Evolutionary conservation across 371 early-diverging fungal genomes (phyloP).

Genomic region (Rhizopus stolonifer): DNA sequence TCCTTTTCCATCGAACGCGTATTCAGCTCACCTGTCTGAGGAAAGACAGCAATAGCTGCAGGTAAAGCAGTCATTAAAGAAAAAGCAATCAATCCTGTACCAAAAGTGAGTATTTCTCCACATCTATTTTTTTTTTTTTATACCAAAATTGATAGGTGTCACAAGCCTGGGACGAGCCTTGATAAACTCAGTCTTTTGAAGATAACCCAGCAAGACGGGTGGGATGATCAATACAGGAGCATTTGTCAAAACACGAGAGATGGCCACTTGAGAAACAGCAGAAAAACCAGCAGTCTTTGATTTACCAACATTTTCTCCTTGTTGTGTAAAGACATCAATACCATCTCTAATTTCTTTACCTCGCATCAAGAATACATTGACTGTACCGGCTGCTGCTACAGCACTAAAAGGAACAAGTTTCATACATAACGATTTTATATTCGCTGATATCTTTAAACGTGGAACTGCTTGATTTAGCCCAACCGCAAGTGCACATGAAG

Average conservation of each 20-base stretch:
- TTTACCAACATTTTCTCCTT: conserved; percentile 68
- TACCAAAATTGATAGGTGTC: conserved; percentile 65
- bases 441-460: conserved; percentile 44
- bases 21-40: conserved; percentile 59
- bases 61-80: conserved; percentile 77
- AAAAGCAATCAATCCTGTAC: conserved; percentile 55
- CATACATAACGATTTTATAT: conserved; percentile 49
- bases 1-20: conserved; percentile 47
- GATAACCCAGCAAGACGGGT: conserved; percentile 61
- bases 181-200: conserved; percentile 60
- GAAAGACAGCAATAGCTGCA: conserved; percentile 79
- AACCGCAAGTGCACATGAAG: conserved; percentile 75
- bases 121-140: conserved; percentile 8
- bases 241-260: conserved; percentile 76
- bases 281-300: conserved; percentile 66
- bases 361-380: conserved; percentile 87
- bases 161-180: conserved; percentile 53
- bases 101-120: not conserved
- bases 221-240: conserved; percentile 76
- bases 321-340: conserved; percentile 65
- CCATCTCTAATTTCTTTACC: conserved; percentile 80
- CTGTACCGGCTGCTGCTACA: conserved; percentile 80
- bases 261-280: conserved; percentile 72
- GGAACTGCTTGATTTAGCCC: conserved; percentile 65
- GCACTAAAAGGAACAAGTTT: conserved; percentile 77